phyloP scores from a whole-genome alignment of 345 rosid species.

The Microthlaspi erraticum region DNA sequence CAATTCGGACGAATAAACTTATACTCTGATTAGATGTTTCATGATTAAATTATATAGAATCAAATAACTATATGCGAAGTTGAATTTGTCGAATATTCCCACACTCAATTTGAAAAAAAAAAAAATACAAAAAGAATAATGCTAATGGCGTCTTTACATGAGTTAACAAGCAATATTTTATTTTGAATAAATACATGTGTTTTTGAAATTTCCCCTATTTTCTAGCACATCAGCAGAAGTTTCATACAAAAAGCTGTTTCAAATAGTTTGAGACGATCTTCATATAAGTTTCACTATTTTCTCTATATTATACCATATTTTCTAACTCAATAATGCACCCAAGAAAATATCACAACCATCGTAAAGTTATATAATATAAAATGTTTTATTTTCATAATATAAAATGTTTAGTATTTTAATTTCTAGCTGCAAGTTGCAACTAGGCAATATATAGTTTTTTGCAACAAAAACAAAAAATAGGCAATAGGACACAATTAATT shows the following conservation, averaged over 20 bases:
- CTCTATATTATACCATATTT: background rate
- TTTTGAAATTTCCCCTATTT: too few species aligned
- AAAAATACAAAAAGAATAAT: background rate
- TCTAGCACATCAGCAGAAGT: background rate
- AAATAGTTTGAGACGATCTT: background rate
- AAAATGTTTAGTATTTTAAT: slow-evolving; percentile 1
- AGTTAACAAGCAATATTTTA: background rate
- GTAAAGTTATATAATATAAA: background rate
- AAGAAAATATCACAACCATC: background rate
- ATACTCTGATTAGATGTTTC: slow-evolving; percentile 32
- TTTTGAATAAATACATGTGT: background rate
- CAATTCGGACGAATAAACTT: slow-evolving; percentile 14
- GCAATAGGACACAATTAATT: background rate
- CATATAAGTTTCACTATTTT: background rate
- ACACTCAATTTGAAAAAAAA: slow-evolving; percentile 4
- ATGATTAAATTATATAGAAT: slow-evolving; percentile 15
- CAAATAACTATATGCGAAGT: slow-evolving; percentile 4
- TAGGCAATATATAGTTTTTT: too few species aligned
- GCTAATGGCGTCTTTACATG: background rate
- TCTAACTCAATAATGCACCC: slow-evolving; percentile 20
- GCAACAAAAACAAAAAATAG: too few species aligned
- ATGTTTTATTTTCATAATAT: background rate
- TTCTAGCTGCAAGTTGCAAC: slow-evolving; percentile 22
- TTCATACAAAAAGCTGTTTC: background rate
- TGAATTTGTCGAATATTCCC: slow-evolving; percentile 22